Base-by-base conservation (phyloP, 2,329 filamentous ascomycete genomes). In the Hysterium pulicare region DNA sequence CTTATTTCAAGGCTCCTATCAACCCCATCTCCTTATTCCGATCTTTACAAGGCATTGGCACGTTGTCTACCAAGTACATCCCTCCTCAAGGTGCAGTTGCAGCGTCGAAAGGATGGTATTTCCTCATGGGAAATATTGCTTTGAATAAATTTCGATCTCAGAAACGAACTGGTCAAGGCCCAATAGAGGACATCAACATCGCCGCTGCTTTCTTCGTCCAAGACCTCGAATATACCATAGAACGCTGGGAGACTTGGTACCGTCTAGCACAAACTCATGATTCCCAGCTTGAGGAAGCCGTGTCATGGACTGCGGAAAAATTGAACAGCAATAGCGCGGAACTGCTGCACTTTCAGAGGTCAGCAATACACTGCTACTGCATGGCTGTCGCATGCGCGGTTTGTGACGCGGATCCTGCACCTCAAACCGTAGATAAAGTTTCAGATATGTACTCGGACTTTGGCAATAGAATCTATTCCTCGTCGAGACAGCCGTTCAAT, bases 181-280 rank as follows among this genome's bases (percentile, higher is more conserved):
- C 88, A 11, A 91, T 86, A 0, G 87, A 91, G 53, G 90, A 95
- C 57, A 73, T 95, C 38, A 85, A 90, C 39, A 84, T 89, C 40
- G 89, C 87, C 3, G 82, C 87, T 34, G 84, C 82, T 0, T 93
- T 89, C 59, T 79, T 95, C 55, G 77, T 86, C 28, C 81, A 90
- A 50, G 89, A 95, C 60, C 68, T 95, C 1, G 88, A 95, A 53
- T 89, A 88, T 61, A 88, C 84, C 2, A 80, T 82, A 2, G 83
- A 89, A 31, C 82, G 83, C 42, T 95, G 90, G 90, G 87, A 95
- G 62, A 86, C 87, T 0, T 95, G 90, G 90, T 93, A 91, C 63
- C 81, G 88, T 10, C 77, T 95, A 19, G 90, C 85, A 0, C 89
- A 95, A 63, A 88, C 86, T 37, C 90, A 89, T 57, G 90, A 95